Conservation (phyloP, 495 filamentous ascomycete species). For the Acidiella bohemica region DNA sequence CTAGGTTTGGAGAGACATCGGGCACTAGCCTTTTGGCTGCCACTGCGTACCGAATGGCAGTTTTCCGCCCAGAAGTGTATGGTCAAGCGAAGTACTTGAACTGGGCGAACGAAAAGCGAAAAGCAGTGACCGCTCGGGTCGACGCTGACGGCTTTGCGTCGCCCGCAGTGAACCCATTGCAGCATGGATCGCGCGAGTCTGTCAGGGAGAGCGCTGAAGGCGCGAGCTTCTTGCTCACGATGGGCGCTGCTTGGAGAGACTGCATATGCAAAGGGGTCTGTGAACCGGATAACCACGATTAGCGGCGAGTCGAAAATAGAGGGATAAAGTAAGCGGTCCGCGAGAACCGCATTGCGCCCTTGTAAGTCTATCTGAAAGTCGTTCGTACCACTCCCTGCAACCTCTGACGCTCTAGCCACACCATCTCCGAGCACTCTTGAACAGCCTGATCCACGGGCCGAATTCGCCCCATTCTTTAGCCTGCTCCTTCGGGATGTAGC, state of each 20-base stretch:
- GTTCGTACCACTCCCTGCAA: too few relatives aligned
- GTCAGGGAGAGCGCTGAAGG: constrained; percentile 32
- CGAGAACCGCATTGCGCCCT: too few relatives aligned
- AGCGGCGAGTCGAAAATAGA: too few relatives aligned
- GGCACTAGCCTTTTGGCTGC: constrained; percentile 37
- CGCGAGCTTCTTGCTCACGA: constrained; percentile 35
- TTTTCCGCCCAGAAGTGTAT: constrained; percentile 25
- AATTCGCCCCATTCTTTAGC: constrained; percentile 68
- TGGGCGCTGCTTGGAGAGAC: constrained; percentile 37
- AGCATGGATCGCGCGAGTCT: constrained; percentile 31
- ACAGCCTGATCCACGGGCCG: constrained; percentile 61
- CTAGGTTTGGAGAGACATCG: constrained; percentile 38
- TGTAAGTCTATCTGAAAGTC: too few relatives aligned
- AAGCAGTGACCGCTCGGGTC: constrained; percentile 26
- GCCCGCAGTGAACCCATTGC: constrained; percentile 37
- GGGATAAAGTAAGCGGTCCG: too few relatives aligned
- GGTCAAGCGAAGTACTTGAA: constrained; percentile 31
- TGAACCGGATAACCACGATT: background rate
- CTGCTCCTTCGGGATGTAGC: constrained; percentile 52
- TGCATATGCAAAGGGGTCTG: constrained; percentile 18
- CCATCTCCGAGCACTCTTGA: constrained; percentile 52
- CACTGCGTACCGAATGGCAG: constrained; percentile 35
- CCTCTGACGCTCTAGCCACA: constrained; percentile 54
- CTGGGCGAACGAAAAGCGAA: constrained; percentile 36
- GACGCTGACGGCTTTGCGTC: constrained; percentile 30